A percentile compares a stretch with the other conserved stretches of the same genome.
These are phyloP conservation scores for Claviceps fusiformis DNA, from an alignment of 2,329 filamentous ascomycete genomes.

Conservation along the genomic window DNA sequence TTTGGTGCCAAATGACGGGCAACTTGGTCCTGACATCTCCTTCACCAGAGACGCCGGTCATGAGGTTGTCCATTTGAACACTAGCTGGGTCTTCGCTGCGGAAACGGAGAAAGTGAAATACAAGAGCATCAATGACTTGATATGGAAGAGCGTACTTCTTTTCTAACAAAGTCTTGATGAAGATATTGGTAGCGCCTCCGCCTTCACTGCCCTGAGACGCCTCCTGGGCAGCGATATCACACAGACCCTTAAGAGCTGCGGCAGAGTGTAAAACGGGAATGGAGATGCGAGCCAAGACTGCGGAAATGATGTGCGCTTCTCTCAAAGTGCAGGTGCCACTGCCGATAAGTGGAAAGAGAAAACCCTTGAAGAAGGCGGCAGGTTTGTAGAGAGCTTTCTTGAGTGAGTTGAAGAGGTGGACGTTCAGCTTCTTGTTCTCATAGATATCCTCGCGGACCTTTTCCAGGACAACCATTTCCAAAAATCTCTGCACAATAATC, in stretches of 20 bases:
- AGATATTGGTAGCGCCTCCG: constrained; percentile 84
- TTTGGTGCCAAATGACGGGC: constrained; percentile 95
- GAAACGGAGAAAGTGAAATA: constrained; percentile 94
- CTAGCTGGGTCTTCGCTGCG: constrained; percentile 51
- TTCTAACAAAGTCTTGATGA: constrained; percentile 84
- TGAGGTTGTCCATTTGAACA: constrained; percentile 37
- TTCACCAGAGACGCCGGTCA: constrained; percentile 30
- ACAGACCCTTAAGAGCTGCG: constrained; percentile 79
- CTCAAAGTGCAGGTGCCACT: constrained; percentile 81
- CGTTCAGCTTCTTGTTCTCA: constrained; percentile 88
- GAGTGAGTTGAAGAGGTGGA: constrained; percentile 83
- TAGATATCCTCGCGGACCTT: constrained; percentile 87
- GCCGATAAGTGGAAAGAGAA: constrained; percentile 79
- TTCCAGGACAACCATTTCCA: constrained; percentile 76
- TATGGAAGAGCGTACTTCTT: constrained; percentile 96
- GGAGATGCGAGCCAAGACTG: constrained; percentile 70
- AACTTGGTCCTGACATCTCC: constrained; percentile 49
- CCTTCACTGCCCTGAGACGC: constrained; percentile 71
- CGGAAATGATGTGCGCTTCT: constrained; percentile 83
- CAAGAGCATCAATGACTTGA: constrained; percentile 84
- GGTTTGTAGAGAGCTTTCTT: constrained; percentile 93
- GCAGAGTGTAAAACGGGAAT: constrained; percentile 88
- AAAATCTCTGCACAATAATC: constrained; percentile 66
- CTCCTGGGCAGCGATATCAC: constrained; percentile 87
- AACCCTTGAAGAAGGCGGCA: constrained; percentile 89